A percentile compares a stretch with the other conserved stretches of the same genome.
phyloP scores from a whole-genome alignment of 345 rosid genomes.

The Salix caprea region DNA sequence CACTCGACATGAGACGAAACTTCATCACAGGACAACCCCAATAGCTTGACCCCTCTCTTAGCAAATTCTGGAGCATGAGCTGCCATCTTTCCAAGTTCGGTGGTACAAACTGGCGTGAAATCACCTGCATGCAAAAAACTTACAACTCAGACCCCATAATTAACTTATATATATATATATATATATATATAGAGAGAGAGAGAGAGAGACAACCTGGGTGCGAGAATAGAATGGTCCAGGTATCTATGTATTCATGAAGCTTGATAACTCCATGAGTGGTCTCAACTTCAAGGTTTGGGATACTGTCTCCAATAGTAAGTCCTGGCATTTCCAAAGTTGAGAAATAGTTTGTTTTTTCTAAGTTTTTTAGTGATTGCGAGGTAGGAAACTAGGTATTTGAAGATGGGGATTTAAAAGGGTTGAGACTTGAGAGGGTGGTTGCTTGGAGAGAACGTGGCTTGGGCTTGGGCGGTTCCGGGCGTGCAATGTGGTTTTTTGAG shows the following conservation, averaged over 20 bases:
- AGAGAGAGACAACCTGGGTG: constrained; percentile 45
- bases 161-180: too few relatives aligned
- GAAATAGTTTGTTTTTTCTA: neutral
- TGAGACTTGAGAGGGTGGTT: neutral
- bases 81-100: constrained; percentile 71
- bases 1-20: constrained; percentile 54
- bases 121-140: constrained; percentile 40
- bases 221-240: constrained; percentile 77
- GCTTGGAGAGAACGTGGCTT: constrained; percentile 45
- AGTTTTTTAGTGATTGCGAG: neutral
- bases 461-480: neutral
- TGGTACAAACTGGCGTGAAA: constrained; percentile 82
- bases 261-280: constrained; percentile 61
- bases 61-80: constrained; percentile 45
- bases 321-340: constrained; percentile 49
- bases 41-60: constrained; percentile 60
- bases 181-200: too few relatives aligned
- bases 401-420: neutral
- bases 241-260: constrained; percentile 56
- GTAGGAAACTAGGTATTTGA: neutral
- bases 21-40: constrained; percentile 79
- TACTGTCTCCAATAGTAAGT: constrained; percentile 61
- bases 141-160: too few relatives aligned
- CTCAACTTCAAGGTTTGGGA: constrained; percentile 65
- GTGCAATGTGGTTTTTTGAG: neutral